These are phyloP conservation scores for Alternaria sp. DNA, from an alignment of 2,329 filamentous ascomycete genomes.

Conservation along the genomic window DNA sequence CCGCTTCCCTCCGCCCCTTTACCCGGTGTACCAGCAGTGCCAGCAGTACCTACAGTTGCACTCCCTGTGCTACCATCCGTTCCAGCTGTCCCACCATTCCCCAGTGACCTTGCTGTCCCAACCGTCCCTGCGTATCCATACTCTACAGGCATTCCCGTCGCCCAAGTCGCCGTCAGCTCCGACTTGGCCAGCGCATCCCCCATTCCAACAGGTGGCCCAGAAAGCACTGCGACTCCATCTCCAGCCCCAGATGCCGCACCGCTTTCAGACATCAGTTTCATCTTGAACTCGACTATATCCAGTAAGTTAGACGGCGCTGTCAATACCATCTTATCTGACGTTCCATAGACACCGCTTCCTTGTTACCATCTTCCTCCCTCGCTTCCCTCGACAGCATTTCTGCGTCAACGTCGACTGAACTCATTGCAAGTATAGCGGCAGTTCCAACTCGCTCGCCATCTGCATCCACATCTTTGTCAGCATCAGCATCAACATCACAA, in stretches of 20 bases:
- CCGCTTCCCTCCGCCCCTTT: conserved; percentile 13
- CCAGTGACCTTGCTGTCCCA: conserved; percentile 39
- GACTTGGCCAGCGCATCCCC: conserved; percentile 17
- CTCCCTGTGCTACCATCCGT: conserved; percentile 27
- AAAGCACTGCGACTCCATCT: conserved; percentile 15
- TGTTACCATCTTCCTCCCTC: conserved; percentile 5
- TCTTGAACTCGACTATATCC: conserved; percentile 28
- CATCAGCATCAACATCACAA: conserved; percentile 20
- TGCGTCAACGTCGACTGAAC: conserved; percentile 7
- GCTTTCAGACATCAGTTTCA: conserved; percentile 8
- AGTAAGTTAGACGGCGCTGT: conserved; percentile 9
- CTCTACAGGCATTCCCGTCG: conserved; percentile 32
- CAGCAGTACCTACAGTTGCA: conserved; percentile 23
- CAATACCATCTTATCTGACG: not conserved
- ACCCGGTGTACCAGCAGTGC: conserved; percentile 11
- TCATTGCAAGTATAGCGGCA: conserved; percentile 7
- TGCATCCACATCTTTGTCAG: conserved; percentile 11
- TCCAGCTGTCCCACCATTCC: conserved; percentile 48
- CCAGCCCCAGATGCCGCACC: conserved; percentile 6
- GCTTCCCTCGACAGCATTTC: conserved; percentile 10
- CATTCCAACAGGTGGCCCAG: conserved; percentile 10
- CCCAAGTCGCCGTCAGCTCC: conserved; percentile 13
- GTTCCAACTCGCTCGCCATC: conserved; percentile 19
- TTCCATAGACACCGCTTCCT: conserved; percentile 9
- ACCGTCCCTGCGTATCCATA: conserved; percentile 48